phyloP scores from a whole-genome alignment of 352 stramenopile species.

The Phytophthora parvispora region DNA sequence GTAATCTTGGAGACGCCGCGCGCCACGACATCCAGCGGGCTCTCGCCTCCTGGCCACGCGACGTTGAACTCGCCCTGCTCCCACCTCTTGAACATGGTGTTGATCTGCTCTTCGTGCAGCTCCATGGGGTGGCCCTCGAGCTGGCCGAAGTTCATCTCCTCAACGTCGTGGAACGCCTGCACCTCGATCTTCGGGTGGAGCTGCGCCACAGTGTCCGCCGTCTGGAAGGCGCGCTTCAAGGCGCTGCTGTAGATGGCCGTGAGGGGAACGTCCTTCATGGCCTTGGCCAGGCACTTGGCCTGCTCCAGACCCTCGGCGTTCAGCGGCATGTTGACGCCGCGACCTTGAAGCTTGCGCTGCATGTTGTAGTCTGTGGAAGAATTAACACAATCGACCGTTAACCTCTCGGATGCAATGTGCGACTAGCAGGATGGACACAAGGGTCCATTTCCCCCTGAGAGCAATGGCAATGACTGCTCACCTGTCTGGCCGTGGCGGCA shows the following conservation, averaged over 20 bases:
- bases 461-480: slow-evolving; percentile 14
- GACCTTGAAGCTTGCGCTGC: slow-evolving; percentile 79
- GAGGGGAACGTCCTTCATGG: slow-evolving; percentile 78
- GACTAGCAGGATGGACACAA: not conserved
- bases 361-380: slow-evolving; percentile 66
- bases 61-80: slow-evolving; percentile 56
- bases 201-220: slow-evolving; percentile 57
- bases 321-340: slow-evolving; percentile 79
- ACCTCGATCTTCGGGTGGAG: slow-evolving; percentile 65
- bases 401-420: not conserved
- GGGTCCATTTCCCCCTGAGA: not conserved
- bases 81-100: slow-evolving; percentile 76
- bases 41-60: slow-evolving; percentile 75
- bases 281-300: slow-evolving; percentile 63
- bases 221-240: slow-evolving; percentile 64
- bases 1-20: slow-evolving; percentile 75
- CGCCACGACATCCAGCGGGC: slow-evolving; percentile 70
- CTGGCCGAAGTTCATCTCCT: slow-evolving; percentile 89
- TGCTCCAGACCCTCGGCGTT: slow-evolving; percentile 72
- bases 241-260: slow-evolving; percentile 76
- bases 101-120: slow-evolving; percentile 58
- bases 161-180: slow-evolving; percentile 70
- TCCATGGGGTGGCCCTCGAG: slow-evolving; percentile 75
- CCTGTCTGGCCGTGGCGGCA: slow-evolving; percentile 84
- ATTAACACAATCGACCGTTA: slow-evolving; percentile 13